Percentiles rank a stretch among this genome's conserved stretches.
phyloP scores from a whole-genome alignment of 176 grass and related monocot genomes.

The Alloteropsis semialata region DNA sequence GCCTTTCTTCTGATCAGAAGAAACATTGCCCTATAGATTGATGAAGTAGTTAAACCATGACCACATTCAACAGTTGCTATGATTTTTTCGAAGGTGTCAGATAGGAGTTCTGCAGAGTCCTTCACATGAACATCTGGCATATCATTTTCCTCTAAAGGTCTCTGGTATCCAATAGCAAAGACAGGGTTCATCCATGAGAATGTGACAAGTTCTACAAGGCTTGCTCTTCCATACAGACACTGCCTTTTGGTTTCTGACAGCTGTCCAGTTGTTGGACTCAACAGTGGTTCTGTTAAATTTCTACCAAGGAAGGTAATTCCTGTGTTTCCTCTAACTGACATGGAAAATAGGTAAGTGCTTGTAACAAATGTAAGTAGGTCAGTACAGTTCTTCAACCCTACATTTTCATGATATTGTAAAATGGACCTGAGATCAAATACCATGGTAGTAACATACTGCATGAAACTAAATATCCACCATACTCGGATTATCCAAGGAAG shows the following conservation, averaged over 20 bases:
- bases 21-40: conserved; percentile 78
- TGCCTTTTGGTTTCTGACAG: conserved; percentile 51
- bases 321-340: conserved; percentile 67
- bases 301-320: conserved; percentile 50
- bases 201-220: conserved; percentile 66
- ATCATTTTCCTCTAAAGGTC: conserved; percentile 71
- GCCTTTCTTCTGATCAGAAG: conserved; percentile 65
- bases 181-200: conserved; percentile 93
- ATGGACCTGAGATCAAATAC: conserved; percentile 62
- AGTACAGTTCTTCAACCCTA: conserved; percentile 43
- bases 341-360: conserved; percentile 57
- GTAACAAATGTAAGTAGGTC: conserved; percentile 45
- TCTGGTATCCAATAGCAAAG: conserved; percentile 75
- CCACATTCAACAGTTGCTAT: conserved; percentile 52
- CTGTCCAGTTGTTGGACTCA: conserved; percentile 51
- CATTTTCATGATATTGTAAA: conserved; percentile 25
- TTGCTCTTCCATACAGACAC: conserved; percentile 64
- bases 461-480: conserved; percentile 80
- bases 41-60: conserved; percentile 57
- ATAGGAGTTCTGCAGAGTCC: conserved; percentile 58
- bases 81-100: conserved; percentile 60
- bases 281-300: conserved; percentile 58
- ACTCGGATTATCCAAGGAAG: conserved; percentile 57
- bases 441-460: conserved; percentile 53
- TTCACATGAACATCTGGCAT: conserved; percentile 72